phyloP scores from a whole-genome alignment of 1,284 basidiomycete species.

The Melampsora occidentalis region DNA sequence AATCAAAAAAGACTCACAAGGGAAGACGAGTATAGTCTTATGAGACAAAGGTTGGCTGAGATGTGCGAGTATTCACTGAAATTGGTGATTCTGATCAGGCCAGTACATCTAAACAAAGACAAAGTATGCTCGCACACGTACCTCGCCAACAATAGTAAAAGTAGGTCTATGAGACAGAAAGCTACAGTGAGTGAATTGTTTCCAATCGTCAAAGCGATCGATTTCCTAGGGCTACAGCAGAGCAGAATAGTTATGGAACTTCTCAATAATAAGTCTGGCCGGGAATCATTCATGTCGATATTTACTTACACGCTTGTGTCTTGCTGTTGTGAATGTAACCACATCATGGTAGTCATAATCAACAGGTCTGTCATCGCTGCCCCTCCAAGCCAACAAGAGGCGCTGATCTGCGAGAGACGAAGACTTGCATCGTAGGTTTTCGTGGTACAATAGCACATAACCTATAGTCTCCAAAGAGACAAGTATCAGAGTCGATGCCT shows the following conservation, averaged over 20 bases:
- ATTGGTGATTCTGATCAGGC: neutral
- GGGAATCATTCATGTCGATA: neutral
- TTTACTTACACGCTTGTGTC: slow-evolving; percentile 4
- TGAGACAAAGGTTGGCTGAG: neutral
- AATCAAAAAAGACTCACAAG: neutral
- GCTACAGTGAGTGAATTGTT: neutral
- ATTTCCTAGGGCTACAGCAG: neutral
- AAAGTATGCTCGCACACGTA: neutral
- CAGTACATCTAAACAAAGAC: neutral
- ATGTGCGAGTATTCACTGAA: neutral
- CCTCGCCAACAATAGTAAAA: neutral
- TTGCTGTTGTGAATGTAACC: slow-evolving; percentile 35
- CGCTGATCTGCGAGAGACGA: slow-evolving; percentile 41
- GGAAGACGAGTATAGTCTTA: neutral
- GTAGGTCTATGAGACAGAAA: neutral
- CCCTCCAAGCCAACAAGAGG: slow-evolving; percentile 31
- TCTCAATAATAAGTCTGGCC: too few relatives aligned
- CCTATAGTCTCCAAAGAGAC: slow-evolving; percentile 26
- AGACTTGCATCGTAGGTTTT: neutral
- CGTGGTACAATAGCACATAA: too few relatives aligned
- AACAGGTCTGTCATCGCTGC: slow-evolving; percentile 44
- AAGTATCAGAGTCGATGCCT: slow-evolving; percentile 43
- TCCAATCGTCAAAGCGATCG: neutral
- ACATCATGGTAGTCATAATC: slow-evolving; percentile 45
- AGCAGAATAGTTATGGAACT: neutral